Base-by-base conservation (phyloP, 2,329 filamentous ascomycete species). In the Diplodia corticola region DNA sequence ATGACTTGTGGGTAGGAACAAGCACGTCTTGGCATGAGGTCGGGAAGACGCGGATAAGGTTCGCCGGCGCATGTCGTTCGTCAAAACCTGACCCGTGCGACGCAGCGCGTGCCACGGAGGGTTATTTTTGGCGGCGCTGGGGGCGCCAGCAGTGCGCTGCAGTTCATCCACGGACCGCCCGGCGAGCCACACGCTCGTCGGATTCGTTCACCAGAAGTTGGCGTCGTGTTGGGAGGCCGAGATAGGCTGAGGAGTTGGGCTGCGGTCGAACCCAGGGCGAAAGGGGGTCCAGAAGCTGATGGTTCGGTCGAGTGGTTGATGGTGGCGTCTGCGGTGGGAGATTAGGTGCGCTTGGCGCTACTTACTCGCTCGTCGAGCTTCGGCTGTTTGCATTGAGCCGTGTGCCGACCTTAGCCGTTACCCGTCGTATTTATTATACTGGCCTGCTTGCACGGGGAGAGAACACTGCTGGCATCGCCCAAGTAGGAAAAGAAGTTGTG, bases 351-450 rank as follows among this genome's bases (percentile, higher is more conserved):
- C 55, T 48, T 46, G 37, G 24, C 55, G 4, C 13, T 4, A 13
- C 55, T n/a, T n/a, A n/a, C n/a, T n/a, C n/a, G n/a, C n/a, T 60
- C 55, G 40, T 60, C 30, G 15, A 60, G 55, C 37, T 22, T 60
- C 4, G 17, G 7, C 24, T 24, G 26, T 60, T 40, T 37, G 55
- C 20, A 59, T 24, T 28, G 17, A 59, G 20, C 26, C 37, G 24
- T 48, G 46, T 46, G 28, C 37, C 26, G 55, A n/a, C n/a, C n/a
- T n/a, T n/a, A n/a, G n/a, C n/a, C n/a, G n/a, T n/a, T n/a, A 3
- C 33, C 33, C 51, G 33, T 10, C 33, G 33, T 17, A 24, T 40
- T 15, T 60, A 22, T 30, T 33, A 20, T 30, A 10, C 13, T 17
- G 9, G 5, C 10, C 17, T 30, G 24, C 24, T 3, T n/a, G 20